Evolutionary conservation across 352 stramenopile genomes (phyloP), one percentile per base, ranked within the genome.

Genomic region (Globisporangium nagaii): DNA sequence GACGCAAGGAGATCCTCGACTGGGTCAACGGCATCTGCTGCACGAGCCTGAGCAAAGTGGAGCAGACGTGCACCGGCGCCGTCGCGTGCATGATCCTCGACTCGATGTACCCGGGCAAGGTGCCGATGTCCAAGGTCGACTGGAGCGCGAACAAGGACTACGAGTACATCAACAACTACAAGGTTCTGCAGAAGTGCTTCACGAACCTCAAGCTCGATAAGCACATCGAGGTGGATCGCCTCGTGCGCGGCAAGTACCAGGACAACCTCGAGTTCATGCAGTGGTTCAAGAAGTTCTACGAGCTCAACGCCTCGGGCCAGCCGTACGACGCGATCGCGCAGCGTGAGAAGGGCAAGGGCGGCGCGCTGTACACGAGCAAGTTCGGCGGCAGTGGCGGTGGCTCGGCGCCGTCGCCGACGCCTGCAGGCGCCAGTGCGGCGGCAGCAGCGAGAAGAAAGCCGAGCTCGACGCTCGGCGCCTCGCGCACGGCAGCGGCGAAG

Each of bases 251-350:
- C 42, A 99, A 99, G 70, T 99, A 99, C 82, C 97, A 99, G 70
- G 97, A 99, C 70, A 99, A 99, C 73, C 84, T 99, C 55, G 98
- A 99, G 73, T 99, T 99, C 68, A 99, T 99, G 89, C 97, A 99
- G 77, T 99, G 96, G 90, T 93, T 96, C 59, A 97, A 97, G 56
- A 76, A 77, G 25, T 97, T 98, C 50, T 97, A 95, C 68, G 88
- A 98, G 43, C 69, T 90, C 53, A 96, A 93, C 54, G 79, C 72
- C n/a, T 79, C 72, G 2, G 67, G 71, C 4, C 62, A 75, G 30
- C 90, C 97, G 10, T 99, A 99, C 71, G 96, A 99, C 77, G 72
- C 96, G 2, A 52, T 96, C 0, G 82, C 80, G 4, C 84, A 97
- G 28, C 87, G 97, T 6, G 81, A 93, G 7, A 97, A 92, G 53